Evolutionary conservation across 768 basidiomycete species (phyloP), one percentile per base, ranked within the genome.

Genomic region (Rubroboletus satanas): DNA sequence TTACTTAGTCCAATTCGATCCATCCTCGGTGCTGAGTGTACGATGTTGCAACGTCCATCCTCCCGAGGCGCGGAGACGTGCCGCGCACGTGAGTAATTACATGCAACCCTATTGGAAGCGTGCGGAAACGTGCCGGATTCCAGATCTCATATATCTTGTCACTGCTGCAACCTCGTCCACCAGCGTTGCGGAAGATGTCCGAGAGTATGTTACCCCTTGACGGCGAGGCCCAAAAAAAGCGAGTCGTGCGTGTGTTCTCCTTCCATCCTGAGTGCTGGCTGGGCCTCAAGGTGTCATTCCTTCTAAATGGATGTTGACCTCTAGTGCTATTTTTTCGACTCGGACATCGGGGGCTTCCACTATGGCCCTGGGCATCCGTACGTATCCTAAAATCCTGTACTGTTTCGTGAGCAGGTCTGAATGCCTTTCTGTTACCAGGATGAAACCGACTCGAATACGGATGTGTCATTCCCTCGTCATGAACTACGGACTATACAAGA

Each of bases 381-480:
- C 64, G 84, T 66, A 41, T 32, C 44, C 41, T 18, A n/a, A 21
- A 50, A 17, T 11, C 11, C n/a, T 32, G 41, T 21, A 12, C 38
- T 39, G 12, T 29, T 49, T 15, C 28, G 5, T 28, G 50, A 39
- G 8, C 38, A 46, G 21, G 21, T 50, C 49, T 41, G n/a, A 57
- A 54, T 23, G 26, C 6, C 29, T 56, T 31, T 46, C 33, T 21
- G 17, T 36, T 29, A 11, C 12, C 43, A 93, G 91, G 35, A 97
- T 97, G 94, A 96, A 97, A 68, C 96, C 96, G 7, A 98, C 96
- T 21, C 83, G 97, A 35, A 97, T 98, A 77, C 87, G 96, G 62
- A 99, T 99, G 97, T 98, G 95, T 69, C 97, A 99, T 74, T 95
- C 95, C 11, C 79, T 99, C 49, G 97, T 99, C 52, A 99, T 99